Base-by-base conservation (phyloP, 2,329 filamentous ascomycete species). In the Parascedosporium putredinis region DNA sequence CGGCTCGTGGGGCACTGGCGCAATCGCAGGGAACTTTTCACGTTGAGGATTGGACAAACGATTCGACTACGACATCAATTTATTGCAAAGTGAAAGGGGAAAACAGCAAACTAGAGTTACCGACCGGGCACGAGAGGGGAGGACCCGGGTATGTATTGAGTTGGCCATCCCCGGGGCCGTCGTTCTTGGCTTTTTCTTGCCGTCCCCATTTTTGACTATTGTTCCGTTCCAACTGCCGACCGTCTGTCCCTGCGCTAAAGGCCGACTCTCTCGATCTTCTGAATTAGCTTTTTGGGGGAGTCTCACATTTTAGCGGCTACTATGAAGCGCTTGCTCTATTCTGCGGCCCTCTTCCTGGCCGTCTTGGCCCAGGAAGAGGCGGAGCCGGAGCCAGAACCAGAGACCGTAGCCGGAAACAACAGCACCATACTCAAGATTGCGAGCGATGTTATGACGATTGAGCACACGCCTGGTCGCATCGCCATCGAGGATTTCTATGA, bases 401-500 rank as follows among this genome's bases (percentile, higher is more conserved):
- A 31, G 12, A 31, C 27, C 27, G n/a, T n/a, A n/a, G n/a, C n/a
- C 3, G 14, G 14, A 6, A 36, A 16, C 33, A 36, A 12, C 12
- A 16, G 10, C 12, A 36, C 1, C 36, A 40, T 20, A 2, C 45
- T 47, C 45, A 33, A 34, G n/a, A 62, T 57, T 52, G 61, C 60
- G 50, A 62, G 59, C 48, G 56, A 56, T 52, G 64, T 66, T 55
- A 67, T 65, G 27, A 63, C 54, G 29, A 52, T 50, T 49, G 51
- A 55, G 49, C 54, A 68, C 61, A 59, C 63, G 59, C 53, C 63
- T 59, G 56, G 61, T 58, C 50, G 46, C 38, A 51, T 49, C 20
- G 44, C 47, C 5, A 47, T 50, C 45, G 51, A 46, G 8, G 51
- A 54, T 25, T 55, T 47, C 46, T 51, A 50, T 44, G 50, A 52